Base-by-base conservation (phyloP, 148 eudicot genomes). In the Nyssa sinensis region DNA sequence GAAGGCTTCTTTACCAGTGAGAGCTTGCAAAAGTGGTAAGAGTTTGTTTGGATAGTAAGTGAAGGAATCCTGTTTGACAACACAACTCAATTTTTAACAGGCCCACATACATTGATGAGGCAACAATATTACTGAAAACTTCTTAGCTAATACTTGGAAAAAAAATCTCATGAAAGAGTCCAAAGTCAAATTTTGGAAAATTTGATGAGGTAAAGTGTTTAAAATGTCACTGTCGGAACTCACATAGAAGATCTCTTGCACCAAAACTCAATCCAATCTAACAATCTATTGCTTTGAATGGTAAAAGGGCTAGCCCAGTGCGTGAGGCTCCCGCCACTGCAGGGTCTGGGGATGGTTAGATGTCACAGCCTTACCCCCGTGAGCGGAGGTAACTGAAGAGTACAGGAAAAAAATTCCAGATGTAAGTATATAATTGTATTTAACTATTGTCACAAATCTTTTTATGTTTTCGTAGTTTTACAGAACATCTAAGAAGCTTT, bases 1-100 rank as follows among this genome's bases (percentile, higher is more conserved):
- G 73, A 67, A 71, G 90, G 84, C 53, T 71, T 84, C 77, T 83
- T 85, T 33, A 91, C 88, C 64, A 91, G 60, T 1, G 97, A 91
- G 44, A 94, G 81, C 75, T 90, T 91, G 87, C 98, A 94, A 62
- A 91, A 91, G 83, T 88, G 93, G 75, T 91, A 91, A 34, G 90
- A 72, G 59, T 90, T 87, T 67, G 91, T 88, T 72, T 78, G 80
- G 62, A 94, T 80, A 62, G 90, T 80, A 62, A 83, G 44, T 55
- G 68, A 83, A 29, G 94, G 98, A 31, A 39, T 83, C 86, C 97
- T 91, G 90, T 74, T n/a, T 47, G 49, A 67, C 70, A 57, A 37
- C 9, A 58, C 66, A 28, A 61, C 13, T 16, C 12, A 57, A 62
- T 13, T 37, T n/a, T 59, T 59, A 55, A 14, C 25, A 34, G 30